Evolutionary conservation across 176 grass and related monocot species (phyloP).

Genomic region (Saccharum officinarum): DNA sequence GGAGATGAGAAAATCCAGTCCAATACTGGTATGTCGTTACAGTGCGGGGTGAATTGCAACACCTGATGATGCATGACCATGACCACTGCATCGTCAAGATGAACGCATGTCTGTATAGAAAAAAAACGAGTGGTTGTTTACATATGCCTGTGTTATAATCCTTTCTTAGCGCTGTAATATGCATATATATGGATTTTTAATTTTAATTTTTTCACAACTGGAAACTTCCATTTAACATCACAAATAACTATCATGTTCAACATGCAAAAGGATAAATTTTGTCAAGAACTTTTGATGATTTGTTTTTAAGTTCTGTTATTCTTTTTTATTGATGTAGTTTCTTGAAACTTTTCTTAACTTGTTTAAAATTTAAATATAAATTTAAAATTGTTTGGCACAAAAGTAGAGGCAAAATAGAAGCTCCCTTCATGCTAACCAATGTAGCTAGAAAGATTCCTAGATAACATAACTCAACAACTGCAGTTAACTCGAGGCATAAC

Average conservation of each 20-base stretch:
- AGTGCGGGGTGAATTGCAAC: not conserved
- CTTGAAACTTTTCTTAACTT: no score
- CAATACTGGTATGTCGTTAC: not conserved
- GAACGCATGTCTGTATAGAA: not conserved
- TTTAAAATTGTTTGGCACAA: not conserved
- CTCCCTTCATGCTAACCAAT: not conserved
- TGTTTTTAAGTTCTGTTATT: not conserved
- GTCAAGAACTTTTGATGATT: not conserved
- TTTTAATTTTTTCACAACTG: not conserved
- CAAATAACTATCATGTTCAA: not conserved
- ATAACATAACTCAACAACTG: no score
- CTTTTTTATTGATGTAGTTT: no score
- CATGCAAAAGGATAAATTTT: not conserved
- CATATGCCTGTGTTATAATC: not conserved
- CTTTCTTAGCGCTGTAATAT: not conserved
- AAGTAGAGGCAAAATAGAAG: not conserved
- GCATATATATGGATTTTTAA: not conserved
- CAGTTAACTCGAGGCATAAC: no score
- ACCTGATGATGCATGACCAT: not conserved
- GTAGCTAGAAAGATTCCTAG: no score
- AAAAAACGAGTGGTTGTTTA: not conserved
- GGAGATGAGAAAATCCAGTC: not conserved
- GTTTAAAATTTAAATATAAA: not conserved
- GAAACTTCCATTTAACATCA: not conserved
- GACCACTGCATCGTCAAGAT: not conserved